phyloP scores from a whole-genome alignment of 345 rosid genomes.

The Psidium guajava region DNA sequence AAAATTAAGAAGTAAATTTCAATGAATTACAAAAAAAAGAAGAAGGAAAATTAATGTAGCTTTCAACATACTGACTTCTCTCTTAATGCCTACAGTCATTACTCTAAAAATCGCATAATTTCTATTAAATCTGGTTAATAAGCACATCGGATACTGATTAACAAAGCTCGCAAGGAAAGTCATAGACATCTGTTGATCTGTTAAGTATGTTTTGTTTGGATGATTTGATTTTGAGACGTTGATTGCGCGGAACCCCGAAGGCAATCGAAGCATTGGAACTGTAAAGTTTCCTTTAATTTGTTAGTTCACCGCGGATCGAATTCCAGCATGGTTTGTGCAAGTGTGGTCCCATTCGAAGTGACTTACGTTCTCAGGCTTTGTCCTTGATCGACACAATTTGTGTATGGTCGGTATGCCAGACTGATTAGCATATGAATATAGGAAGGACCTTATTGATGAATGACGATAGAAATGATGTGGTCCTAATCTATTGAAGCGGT shows the following conservation, averaged over 20 bases:
- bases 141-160: neutral
- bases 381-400: too few relatives aligned
- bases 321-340: too few relatives aligned
- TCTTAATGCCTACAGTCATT: neutral
- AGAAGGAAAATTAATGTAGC: neutral
- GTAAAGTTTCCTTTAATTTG: too few relatives aligned
- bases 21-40: too few relatives aligned
- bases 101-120: neutral
- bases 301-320: too few relatives aligned
- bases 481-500: neutral
- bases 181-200: accelerated
- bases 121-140: neutral
- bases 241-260: too few relatives aligned
- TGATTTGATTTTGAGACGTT: too few relatives aligned
- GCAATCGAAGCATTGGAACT: too few relatives aligned
- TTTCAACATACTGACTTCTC: neutral
- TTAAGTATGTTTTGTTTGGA: too few relatives aligned
- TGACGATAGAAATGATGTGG: neutral
- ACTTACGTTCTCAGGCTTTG: too few relatives aligned
- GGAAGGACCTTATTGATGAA: neutral
- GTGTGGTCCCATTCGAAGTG: too few relatives aligned
- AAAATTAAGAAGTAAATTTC: neutral
- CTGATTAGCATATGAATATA: neutral
- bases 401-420: neutral
- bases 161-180: neutral